Evolutionary conservation across 2,329 filamentous ascomycete genomes (phyloP).

Genomic region (Cercospora nicotianae): DNA sequence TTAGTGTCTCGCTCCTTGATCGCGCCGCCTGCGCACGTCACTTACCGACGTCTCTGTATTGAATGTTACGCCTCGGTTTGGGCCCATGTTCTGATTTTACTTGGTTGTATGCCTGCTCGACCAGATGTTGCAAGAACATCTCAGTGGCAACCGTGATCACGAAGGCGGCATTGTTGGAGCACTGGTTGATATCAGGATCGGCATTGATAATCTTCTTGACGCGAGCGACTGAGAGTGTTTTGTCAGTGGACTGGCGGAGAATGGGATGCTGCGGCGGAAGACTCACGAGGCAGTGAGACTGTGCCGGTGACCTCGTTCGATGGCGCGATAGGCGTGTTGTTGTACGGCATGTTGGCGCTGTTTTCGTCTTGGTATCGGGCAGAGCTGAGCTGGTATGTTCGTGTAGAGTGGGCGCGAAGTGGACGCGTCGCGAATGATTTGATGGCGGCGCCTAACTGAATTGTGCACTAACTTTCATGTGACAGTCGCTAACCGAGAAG

Average conservation of each 20-base stretch:
- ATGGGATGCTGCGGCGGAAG: neutral
- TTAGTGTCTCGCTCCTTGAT: neutral
- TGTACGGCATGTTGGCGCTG: slow-evolving; percentile 73
- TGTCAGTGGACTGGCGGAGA: neutral
- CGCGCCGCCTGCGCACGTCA: slow-evolving; percentile 3
- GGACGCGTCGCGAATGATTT: slow-evolving; percentile 1
- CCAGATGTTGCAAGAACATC: slow-evolving; percentile 91
- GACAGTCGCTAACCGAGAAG: neutral
- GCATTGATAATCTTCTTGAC: slow-evolving; percentile 93
- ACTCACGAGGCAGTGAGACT: slow-evolving; percentile 79
- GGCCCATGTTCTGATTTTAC: slow-evolving; percentile 73
- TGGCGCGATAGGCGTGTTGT: slow-evolving; percentile 78
- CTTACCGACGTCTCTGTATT: slow-evolving; percentile 89
- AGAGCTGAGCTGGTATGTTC: neutral
- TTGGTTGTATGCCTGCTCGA: slow-evolving; percentile 80
- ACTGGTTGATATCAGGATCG: slow-evolving; percentile 81
- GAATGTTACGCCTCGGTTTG: slow-evolving; percentile 89
- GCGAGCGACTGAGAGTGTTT: slow-evolving; percentile 67
- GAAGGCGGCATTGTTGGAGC: slow-evolving; percentile 92
- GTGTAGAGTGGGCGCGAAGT: neutral
- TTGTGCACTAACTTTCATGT: slow-evolving; percentile 8
- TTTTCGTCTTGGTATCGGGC: neutral
- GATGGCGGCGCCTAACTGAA: neutral
- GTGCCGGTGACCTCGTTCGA: slow-evolving; percentile 81
- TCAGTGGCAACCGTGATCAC: slow-evolving; percentile 91